These are phyloP conservation scores for Groenewaldozyma sp. DNA, from an alignment of 1,139 yeast species.

Conservation along the genomic window DNA sequence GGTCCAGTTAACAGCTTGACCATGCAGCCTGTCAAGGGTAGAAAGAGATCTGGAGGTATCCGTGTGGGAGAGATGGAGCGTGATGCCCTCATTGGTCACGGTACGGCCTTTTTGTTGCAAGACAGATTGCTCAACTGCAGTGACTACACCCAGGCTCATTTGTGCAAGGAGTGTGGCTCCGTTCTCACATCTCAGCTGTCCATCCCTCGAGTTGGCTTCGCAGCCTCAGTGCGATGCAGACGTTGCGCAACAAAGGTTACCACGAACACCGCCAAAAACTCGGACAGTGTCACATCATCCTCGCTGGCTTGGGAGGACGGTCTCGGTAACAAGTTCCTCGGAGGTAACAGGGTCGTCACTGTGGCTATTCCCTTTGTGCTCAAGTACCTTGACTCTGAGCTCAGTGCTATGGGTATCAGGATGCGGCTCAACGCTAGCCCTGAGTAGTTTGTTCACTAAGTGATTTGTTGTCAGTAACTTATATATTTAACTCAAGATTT, in stretches of 20 bases:
- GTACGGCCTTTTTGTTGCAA: conserved; percentile 92
- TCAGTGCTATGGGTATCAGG: conserved; percentile 96
- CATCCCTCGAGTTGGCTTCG: conserved; percentile 82
- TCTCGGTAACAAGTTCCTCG: conserved; percentile 79
- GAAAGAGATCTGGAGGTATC: conserved; percentile 98
- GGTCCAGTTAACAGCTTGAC: conserved; percentile 97
- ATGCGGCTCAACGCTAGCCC: conserved; percentile 71
- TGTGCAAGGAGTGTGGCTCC: conserved; percentile 93
- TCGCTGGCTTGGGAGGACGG: conserved; percentile 97
- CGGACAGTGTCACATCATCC: conserved; percentile 43
- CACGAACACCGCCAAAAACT: conserved; percentile 34
- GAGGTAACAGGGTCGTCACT: conserved; percentile 86
- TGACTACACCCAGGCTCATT: conserved; percentile 84
- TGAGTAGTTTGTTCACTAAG: conserved; percentile 3
- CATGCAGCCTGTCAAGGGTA: conserved; percentile 99
- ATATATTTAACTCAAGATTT: too few relatives aligned
- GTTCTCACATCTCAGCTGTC: conserved; percentile 80
- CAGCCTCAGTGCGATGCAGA: conserved; percentile 77
- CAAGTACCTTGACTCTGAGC: conserved; percentile 89
- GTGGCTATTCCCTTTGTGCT: conserved; percentile 96
- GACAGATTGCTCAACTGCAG: conserved; percentile 93
- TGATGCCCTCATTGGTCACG: conserved; percentile 98
- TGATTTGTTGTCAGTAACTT: too few relatives aligned
- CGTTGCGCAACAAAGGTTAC: conserved; percentile 72
- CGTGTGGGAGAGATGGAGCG: conserved; percentile 99